A percentile compares a stretch with the other conserved stretches of the same genome.
Evolutionary conservation across 2,329 filamentous ascomycete species (phyloP).

Genomic region (Seiridium cupressi): DNA sequence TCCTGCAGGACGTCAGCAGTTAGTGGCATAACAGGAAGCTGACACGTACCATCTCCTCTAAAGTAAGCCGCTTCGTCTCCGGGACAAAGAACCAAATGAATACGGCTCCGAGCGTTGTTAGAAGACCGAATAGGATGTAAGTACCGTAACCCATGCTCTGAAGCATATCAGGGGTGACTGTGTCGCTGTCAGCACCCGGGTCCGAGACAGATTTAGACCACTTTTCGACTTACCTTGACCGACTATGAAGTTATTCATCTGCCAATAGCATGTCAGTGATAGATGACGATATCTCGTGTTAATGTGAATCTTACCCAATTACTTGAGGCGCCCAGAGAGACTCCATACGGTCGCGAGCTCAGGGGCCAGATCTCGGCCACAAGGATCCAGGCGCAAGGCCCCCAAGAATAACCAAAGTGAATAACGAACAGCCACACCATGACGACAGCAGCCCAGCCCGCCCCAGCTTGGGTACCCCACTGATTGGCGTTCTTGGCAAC

Average conservation of each 20-base stretch:
- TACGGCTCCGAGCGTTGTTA: slow-evolving; percentile 60
- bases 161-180: slow-evolving; percentile 67
- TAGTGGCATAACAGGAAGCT: too few species aligned
- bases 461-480: slow-evolving; percentile 55
- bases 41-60: slow-evolving; percentile 59
- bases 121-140: slow-evolving; percentile 66
- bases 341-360: slow-evolving; percentile 67
- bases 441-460: slow-evolving; percentile 66
- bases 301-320: slow-evolving; percentile 50
- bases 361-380: slow-evolving; percentile 74
- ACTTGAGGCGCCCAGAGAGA: slow-evolving; percentile 63
- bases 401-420: slow-evolving; percentile 75
- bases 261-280: background rate
- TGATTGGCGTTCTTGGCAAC: slow-evolving; percentile 60
- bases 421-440: slow-evolving; percentile 77
- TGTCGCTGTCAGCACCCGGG: background rate
- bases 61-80: slow-evolving; percentile 61
- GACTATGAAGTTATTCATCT: slow-evolving; percentile 59
- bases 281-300: background rate
- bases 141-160: slow-evolving; percentile 65
- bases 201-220: background rate
- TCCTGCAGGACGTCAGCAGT: slow-evolving; percentile 42
- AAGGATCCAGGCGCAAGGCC: slow-evolving; percentile 72
- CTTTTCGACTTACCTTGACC: slow-evolving; percentile 42
- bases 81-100: slow-evolving; percentile 65